Evolutionary conservation across 345 rosid genomes (phyloP), one percentile per base, ranked within the genome.

Genomic region (Salix suchowensis): DNA sequence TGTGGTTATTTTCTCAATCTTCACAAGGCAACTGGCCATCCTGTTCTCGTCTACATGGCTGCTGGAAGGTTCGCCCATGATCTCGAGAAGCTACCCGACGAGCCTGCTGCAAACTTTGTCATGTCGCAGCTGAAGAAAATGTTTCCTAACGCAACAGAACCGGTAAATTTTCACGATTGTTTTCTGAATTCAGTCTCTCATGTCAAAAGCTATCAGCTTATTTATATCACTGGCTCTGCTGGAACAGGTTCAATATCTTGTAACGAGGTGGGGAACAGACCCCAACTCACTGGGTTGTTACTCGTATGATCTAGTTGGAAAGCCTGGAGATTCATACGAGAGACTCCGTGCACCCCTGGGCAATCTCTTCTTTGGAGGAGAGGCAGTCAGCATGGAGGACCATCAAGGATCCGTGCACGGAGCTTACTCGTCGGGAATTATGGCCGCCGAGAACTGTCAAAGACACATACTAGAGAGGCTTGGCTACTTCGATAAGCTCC

Each of bases 351-450:
- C 86, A 64, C 92, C 94, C 0, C 72, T 91, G 13, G 94, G 91
- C 34, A 93, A 88, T 67, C 80, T 91, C 23, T 93, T 93, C 85
- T 93, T 93, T 8, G 97, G 92, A 77, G 98, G 98, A 76, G 98
- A 93, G 85, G 98, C 94, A 5, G 89, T 90, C 58, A 91, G 92
- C 79, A 77, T 89, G 73, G 97, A 93, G 73, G 94, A 93, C 6
- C 93, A 90, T 79, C 93, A 89, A 80, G 98, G 98, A 44, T 93
- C 97, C 0, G 98, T 90, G 65, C 97, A 93, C 1, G 97, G 98
- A 78, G 98, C 98, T 8, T 93, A 88, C 85, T 79, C 92, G 1
- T 87, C 94, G 0, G 98, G 98, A 64, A 82, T 93, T 18, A 75
- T 80, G 77, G 97, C 97, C 1, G 95, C 98, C 2, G 86, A 86